Evolutionary conservation across 163 green algal genomes (phyloP).

Genomic region (Chlorella variabilis): DNA sequence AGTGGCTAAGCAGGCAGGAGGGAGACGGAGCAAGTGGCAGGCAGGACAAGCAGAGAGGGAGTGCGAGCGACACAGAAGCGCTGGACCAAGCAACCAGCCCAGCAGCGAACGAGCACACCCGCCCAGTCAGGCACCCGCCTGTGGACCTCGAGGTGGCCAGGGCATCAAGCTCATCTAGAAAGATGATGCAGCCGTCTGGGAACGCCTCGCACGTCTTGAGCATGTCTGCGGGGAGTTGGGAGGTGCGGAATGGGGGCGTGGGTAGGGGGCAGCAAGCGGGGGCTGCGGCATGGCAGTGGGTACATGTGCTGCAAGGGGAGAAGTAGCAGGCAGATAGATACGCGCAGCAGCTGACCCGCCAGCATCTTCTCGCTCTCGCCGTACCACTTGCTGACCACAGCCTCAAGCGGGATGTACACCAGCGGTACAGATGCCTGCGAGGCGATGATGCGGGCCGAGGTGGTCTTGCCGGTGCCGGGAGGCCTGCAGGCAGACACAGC

Average conservation of each 20-base stretch:
- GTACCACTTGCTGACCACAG: conserved; percentile 84
- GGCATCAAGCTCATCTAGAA: conserved; percentile 94
- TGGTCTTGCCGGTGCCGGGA: conserved; percentile 90
- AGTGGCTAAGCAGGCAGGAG: not conserved
- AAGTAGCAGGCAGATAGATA: too few species aligned
- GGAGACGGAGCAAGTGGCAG: not conserved
- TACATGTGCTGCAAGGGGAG: too few species aligned
- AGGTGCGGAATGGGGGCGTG: too few species aligned
- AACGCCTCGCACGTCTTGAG: conserved; percentile 61
- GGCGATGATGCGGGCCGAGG: conserved; percentile 66
- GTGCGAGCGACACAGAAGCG: too few species aligned
- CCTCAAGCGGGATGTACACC: conserved; percentile 95
- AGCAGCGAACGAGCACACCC: not conserved
- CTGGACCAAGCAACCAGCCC: not conserved
- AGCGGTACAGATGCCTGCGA: conserved; percentile 76
- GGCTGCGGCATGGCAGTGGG: too few species aligned
- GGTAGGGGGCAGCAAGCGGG: not conserved
- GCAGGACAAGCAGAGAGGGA: too few species aligned
- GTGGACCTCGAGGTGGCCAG: conserved; percentile 74
- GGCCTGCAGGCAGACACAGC: conserved; percentile 42
- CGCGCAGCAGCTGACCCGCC: too few species aligned
- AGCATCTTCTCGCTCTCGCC: conserved; percentile 91
- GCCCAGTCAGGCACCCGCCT: not conserved
- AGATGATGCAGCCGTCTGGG: conserved; percentile 81
- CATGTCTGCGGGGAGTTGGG: conserved; percentile 1